Base-by-base conservation (phyloP, 148 eudicot species). In the Cornus kousa region DNA sequence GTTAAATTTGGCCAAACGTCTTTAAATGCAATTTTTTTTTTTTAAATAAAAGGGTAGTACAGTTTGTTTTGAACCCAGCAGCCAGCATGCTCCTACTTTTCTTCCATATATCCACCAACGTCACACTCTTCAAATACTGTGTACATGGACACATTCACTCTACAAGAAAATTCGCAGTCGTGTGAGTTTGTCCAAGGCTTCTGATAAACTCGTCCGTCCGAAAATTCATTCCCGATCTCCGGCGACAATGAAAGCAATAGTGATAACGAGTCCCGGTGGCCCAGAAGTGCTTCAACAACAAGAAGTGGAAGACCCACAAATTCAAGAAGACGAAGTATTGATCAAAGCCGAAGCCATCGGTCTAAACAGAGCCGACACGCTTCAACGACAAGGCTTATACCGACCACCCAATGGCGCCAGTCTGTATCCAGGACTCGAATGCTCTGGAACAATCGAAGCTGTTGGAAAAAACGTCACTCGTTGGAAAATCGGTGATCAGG, bases 401-500 rank as follows among this genome's bases (percentile, higher is more conserved):
- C 93, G 97, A 67, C 90, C 97, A 0, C 97, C 94, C 1, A 82
- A 87, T 53, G 99, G 97, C 32, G 83, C 90, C 9, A 87, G 92
- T 23, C 86, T 83, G 32, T 89, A 87, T 33, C 96, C 83, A 6
- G 99, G 99, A 77, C 92, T 95, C 3, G 99, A 95, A 80, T 95
- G 99, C 83, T 93, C 97, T 46, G 97, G 99, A 53, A 83, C 79
- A 53, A 71, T 93, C 65, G 84, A 85, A 39, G 80, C 89, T 37
- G 84, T 95, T 23, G 99, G 99, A 19, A 84, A 43, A 35, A 78
- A 75, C 72, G 97, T 93, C 35, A 78, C 86, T 31, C 88, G 98
- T 60, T 95, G 97, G 97, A 95, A 93, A 82, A 71, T 89, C 66
- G 97, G 99, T 17, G 97, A 95, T 57, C 96, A 90, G 96, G 98